Conservation (phyloP, 1,284 basidiomycete species). For the Ustanciosporium gigantosporum region DNA sequence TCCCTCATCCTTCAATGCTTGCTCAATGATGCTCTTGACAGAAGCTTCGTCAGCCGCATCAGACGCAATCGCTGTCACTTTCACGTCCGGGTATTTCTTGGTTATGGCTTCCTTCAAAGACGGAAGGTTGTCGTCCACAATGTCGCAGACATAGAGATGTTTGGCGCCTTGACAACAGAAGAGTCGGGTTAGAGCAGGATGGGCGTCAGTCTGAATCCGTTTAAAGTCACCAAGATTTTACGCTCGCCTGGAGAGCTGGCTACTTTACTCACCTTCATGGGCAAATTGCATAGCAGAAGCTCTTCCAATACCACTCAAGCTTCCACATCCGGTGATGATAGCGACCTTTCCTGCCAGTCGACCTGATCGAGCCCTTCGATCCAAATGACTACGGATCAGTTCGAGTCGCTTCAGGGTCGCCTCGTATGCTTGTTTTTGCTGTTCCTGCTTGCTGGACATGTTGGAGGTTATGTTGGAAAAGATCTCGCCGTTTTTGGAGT, state of each 20-base stretch:
- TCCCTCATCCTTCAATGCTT: conserved; percentile 77
- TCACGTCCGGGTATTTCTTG: conserved; percentile 74
- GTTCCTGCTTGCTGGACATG: conserved; percentile 21
- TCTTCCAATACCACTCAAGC: conserved; percentile 51
- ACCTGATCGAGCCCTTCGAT: conserved; percentile 66
- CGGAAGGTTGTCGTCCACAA: conserved; percentile 72
- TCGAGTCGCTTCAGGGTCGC: conserved; percentile 65
- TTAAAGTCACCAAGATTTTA: no score
- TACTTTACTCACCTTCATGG: conserved; percentile 40
- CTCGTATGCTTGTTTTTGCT: conserved; percentile 37
- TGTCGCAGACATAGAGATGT: conserved; percentile 84
- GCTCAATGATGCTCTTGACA: conserved; percentile 72
- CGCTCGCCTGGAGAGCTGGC: no score
- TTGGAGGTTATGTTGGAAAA: no score
- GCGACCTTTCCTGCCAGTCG: conserved; percentile 81
- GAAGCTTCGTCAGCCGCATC: conserved; percentile 82
- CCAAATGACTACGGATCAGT: conserved; percentile 73
- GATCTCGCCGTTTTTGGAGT: neutral
- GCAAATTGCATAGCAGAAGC: conserved; percentile 45
- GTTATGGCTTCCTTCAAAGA: conserved; percentile 73
- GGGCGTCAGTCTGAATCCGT: conserved; percentile 1
- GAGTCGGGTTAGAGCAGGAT: no score
- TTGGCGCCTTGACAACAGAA: conserved; percentile 71
- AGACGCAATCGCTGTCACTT: conserved; percentile 66
- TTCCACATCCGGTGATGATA: conserved; percentile 74